Evolutionary conservation across 164 flowering plant genomes (phyloP), one percentile per base, ranked within the genome.

Genomic region (Buxus sempervirens): DNA sequence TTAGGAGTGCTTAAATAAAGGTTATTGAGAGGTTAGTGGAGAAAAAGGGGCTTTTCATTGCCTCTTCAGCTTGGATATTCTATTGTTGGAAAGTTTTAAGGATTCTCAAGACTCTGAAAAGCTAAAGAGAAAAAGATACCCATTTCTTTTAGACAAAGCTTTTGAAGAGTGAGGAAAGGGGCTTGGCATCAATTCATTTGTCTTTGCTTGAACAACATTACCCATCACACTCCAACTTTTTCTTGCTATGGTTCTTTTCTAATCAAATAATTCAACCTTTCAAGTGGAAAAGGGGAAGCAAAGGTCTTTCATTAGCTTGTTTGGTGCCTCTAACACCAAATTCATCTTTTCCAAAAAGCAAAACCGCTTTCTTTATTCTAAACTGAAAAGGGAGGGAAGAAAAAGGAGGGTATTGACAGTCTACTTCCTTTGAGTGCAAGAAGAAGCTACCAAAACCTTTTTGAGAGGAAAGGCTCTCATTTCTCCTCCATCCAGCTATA

Each of bases 401-500:
- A 45, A 20, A 58, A n/a, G 45, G 62, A 54, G 60, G 64, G 74
- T 27, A 66, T 72, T 63, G 28, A 77, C 82, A 82, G 86, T 83
- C 81, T 78, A 81, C 69, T 82, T 81, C 79, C 88, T 84, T 86
- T 81, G 83, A 76, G 82, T 81, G 82, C 84, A 86, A 88, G 87
- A 86, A 88, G 87, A 83, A 82, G 85, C 84, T 78, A 79, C 83
- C 83, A 73, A 72, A 73, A 72, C 73, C 79, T 72, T 74, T 82
- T 78, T 65, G 71, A 58, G 64, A 56, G 65, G 69, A 61, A 53
- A 59, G 38, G 23, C 15, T 25, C 9, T 59, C 21, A 54, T 48
- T 26, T 22, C 57, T 74, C 48, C 38, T 32, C 38, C 38, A 32
- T 32, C 26, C 53, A 54, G 10, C 26, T 10, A 53, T 48, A 54